These are phyloP conservation scores for Alternaria triticina DNA, from an alignment of 2,329 filamentous ascomycete genomes.

Conservation along the genomic window DNA sequence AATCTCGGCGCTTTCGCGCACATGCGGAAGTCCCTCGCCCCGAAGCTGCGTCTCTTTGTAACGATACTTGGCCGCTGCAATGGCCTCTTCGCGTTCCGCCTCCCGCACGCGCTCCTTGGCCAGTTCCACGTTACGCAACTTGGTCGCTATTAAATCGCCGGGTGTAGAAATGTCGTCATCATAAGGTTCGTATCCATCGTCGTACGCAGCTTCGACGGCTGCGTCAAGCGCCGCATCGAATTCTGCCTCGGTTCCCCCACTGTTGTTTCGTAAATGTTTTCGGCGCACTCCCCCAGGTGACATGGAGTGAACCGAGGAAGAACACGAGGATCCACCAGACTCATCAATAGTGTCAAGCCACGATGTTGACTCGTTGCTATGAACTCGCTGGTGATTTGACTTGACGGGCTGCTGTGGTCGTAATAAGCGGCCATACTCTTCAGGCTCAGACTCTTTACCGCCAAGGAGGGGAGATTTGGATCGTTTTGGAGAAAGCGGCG, in stretches of 20 bases:
- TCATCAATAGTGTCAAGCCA: constrained; percentile 97
- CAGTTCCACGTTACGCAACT: constrained; percentile 69
- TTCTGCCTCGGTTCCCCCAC: constrained; percentile 81
- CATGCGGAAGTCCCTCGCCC: constrained; percentile 54
- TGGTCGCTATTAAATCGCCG: constrained; percentile 43
- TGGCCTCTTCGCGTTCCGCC: constrained; percentile 72
- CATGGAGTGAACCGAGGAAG: constrained; percentile 80
- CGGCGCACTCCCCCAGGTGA: constrained; percentile 73
- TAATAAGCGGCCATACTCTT: constrained; percentile 23
- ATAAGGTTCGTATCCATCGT: constrained; percentile 84
- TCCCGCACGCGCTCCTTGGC: constrained; percentile 78
- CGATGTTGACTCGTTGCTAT: constrained; percentile 81
- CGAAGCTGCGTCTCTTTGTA: constrained; percentile 58
- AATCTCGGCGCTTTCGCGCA: constrained; percentile 46
- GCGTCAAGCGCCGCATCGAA: constrained; percentile 95
- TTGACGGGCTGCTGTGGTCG: constrained; percentile 29
- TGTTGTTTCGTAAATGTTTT: constrained; percentile 72
- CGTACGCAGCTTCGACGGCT: constrained; percentile 94
- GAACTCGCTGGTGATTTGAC: constrained; percentile 54
- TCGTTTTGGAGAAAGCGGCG: constrained; percentile 72
- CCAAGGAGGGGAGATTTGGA: constrained; percentile 54
- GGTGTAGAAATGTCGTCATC: constrained; percentile 47
- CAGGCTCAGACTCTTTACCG: constrained; percentile 27
- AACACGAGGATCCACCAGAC: constrained; percentile 75
- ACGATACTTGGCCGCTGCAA: constrained; percentile 65